phyloP scores from a whole-genome alignment of 2,329 filamentous ascomycete genomes.

The Ophiostoma himal-ulmi region DNA sequence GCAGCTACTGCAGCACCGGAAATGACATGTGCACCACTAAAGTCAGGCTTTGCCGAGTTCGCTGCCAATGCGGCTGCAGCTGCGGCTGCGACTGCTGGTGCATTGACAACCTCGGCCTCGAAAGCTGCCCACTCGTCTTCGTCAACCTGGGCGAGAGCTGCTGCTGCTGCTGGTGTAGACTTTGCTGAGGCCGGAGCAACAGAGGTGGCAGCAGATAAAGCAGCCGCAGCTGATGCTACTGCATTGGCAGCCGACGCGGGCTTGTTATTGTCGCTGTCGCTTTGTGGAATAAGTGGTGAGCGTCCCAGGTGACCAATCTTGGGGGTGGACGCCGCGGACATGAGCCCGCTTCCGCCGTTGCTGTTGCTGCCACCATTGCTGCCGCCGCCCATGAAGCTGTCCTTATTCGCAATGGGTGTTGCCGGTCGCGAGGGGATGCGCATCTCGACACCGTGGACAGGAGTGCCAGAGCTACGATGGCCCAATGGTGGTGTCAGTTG shows the following conservation, averaged over 20 bases:
- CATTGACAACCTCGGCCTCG: slow-evolving; percentile 65
- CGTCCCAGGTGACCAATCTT: slow-evolving; percentile 35
- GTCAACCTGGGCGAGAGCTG: slow-evolving; percentile 41
- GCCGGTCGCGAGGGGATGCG: slow-evolving; percentile 60
- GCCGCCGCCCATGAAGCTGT: slow-evolving; percentile 26
- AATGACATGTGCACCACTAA: slow-evolving; percentile 49
- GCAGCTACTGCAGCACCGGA: slow-evolving; percentile 62
- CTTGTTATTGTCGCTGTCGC: not conserved
- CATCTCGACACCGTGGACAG: slow-evolving; percentile 52
- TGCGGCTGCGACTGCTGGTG: slow-evolving; percentile 35
- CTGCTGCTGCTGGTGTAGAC: slow-evolving; percentile 16
- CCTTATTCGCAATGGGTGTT: slow-evolving; percentile 44
- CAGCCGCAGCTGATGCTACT: not conserved
- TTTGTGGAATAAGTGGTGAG: slow-evolving; percentile 36
- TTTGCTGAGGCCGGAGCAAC: not conserved
- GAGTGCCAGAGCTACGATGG: slow-evolving; percentile 48
- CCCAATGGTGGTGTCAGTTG: slow-evolving; percentile 37
- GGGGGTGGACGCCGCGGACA: slow-evolving; percentile 39
- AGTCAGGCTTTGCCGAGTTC: not conserved
- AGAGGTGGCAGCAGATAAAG: slow-evolving; percentile 5
- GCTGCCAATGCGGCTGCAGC: too few relatives aligned
- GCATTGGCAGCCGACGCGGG: not conserved
- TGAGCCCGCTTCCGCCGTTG: slow-evolving; percentile 27
- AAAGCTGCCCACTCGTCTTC: slow-evolving; percentile 85
- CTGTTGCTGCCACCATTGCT: slow-evolving; percentile 3